These are phyloP conservation scores for Giardia duodenalis DNA, from an alignment of 208 protist genomes.

Conservation along the genomic window DNA sequence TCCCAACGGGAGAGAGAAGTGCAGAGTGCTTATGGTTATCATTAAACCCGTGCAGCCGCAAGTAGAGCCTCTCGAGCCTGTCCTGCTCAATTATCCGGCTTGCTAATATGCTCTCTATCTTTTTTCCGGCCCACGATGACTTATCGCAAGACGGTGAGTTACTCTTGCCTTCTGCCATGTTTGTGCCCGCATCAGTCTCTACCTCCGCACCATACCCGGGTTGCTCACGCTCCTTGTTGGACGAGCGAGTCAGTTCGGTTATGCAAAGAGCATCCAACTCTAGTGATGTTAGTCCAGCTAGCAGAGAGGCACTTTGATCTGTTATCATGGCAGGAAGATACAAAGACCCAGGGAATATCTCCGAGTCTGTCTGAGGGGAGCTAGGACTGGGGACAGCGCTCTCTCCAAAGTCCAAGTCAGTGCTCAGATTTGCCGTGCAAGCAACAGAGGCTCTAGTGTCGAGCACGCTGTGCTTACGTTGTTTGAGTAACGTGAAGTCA, in stretches of 20 bases:
- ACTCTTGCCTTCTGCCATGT: too few relatives aligned
- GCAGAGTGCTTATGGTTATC: not conserved
- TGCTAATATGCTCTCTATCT: not conserved
- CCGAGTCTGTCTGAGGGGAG: not conserved
- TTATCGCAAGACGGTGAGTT: too few relatives aligned
- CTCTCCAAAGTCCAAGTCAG: not conserved
- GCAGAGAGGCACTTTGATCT: not conserved
- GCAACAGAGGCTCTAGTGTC: not conserved
- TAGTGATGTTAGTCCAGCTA: not conserved
- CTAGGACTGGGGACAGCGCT: not conserved
- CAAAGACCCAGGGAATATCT: not conserved
- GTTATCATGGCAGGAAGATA: not conserved
- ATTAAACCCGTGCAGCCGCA: not conserved
- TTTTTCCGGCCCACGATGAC: not conserved
- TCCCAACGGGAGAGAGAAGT: not conserved
- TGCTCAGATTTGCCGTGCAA: not conserved
- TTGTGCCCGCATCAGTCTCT: too few relatives aligned
- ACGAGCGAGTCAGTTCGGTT: not conserved
- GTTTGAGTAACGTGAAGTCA: not conserved
- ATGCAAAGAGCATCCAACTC: not conserved
- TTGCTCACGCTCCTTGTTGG: too few relatives aligned
- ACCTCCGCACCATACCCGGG: too few relatives aligned
- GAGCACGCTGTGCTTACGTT: not conserved
- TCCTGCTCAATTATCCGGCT: not conserved
- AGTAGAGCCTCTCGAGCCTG: not conserved